Evolutionary conservation across 805 yeast species (phyloP), one percentile per base, ranked within the genome.

Genomic region (Candida patagonica): DNA sequence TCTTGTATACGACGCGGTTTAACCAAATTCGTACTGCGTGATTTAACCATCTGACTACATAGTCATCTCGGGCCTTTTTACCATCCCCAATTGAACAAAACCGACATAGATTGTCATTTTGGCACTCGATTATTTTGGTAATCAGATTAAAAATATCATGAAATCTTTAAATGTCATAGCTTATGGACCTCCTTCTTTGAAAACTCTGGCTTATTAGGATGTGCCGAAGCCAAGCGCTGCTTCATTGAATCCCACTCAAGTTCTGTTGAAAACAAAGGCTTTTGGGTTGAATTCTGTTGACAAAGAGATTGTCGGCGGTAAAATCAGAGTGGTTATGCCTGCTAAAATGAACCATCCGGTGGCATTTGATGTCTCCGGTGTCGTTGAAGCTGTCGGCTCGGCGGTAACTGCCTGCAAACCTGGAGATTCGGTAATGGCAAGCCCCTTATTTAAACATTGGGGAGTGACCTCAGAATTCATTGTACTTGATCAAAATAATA

Each of bases 281-380:
- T 47, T 43, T 8, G 55, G 52, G 5, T 36, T 48, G 25, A 54
- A 54, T 33, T 57, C 56, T 20, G 38, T 50, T 23, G 58, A 54
- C 31, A 45, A 48, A 34, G 39, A 45, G 33, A 22, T 37, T n/a
- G 46, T 46, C 10, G 15, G 16, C 4, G 54, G 53, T 2, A 8
- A 13, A 3, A 4, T 47, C 37, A 40, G 38, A 21, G 25, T 30
- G 20, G 16, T 44, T n/a, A 17, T 22, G 22, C 29, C 42, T 7
- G 16, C 12, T 19, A 38, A 42, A 12, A 38, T 43, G n/a, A 52
- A 51, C 16, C 23, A 38, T 13, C 37, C 45, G 12, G 20, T 44
- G 9, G 59, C 59, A 4, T 34, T 26, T 16, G 59, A 54, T 24
- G 41, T 45, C n/a, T 53, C 56, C 3, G 59, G 59, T 12, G 35